These are phyloP conservation scores for Aristolochia fimbriata DNA, from an alignment of 164 flowering plant genomes.

Conservation along the genomic window DNA sequence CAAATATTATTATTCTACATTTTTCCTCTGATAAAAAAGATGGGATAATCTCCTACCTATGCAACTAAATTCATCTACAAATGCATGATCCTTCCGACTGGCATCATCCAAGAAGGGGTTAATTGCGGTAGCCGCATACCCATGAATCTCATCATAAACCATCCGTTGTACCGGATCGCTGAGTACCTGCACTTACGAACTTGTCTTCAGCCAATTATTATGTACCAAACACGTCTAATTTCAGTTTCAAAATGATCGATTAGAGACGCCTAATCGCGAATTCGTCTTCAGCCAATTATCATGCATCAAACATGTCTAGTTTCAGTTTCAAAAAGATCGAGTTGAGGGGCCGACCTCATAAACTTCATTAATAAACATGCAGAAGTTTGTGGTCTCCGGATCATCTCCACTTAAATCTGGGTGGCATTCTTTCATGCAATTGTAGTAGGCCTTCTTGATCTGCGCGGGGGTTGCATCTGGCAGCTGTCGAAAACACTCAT, in stretches of 20 bases:
- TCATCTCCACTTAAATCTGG: slow-evolving; percentile 93
- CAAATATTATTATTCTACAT: not conserved
- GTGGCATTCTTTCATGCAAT: slow-evolving; percentile 94
- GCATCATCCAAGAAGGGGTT: slow-evolving; percentile 87
- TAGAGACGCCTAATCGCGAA: too few species aligned
- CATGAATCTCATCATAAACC: slow-evolving; percentile 96
- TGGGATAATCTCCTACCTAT: slow-evolving; percentile 44
- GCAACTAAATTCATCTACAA: slow-evolving; percentile 96
- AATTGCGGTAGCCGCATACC: slow-evolving; percentile 67
- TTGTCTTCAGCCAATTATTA: not conserved
- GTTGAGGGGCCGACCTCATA: slow-evolving; percentile 46
- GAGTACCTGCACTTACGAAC: slow-evolving; percentile 42
- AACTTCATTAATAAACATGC: slow-evolving; percentile 91
- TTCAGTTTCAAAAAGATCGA: not conserved
- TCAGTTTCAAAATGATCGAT: too few species aligned
- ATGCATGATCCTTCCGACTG: slow-evolving; percentile 63
- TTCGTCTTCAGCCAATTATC: not conserved
- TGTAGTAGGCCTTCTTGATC: slow-evolving; percentile 86
- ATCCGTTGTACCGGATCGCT: slow-evolving; percentile 90
- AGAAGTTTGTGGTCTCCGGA: slow-evolving; percentile 76
- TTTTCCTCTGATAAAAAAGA: not conserved
- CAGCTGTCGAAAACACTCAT: slow-evolving; percentile 31
- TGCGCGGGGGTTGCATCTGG: slow-evolving; percentile 89
- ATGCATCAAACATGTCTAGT: not conserved
- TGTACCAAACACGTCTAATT: not conserved